These are phyloP conservation scores for Saturnispora sekii DNA, from an alignment of 805 yeast species.

Conservation along the genomic window DNA sequence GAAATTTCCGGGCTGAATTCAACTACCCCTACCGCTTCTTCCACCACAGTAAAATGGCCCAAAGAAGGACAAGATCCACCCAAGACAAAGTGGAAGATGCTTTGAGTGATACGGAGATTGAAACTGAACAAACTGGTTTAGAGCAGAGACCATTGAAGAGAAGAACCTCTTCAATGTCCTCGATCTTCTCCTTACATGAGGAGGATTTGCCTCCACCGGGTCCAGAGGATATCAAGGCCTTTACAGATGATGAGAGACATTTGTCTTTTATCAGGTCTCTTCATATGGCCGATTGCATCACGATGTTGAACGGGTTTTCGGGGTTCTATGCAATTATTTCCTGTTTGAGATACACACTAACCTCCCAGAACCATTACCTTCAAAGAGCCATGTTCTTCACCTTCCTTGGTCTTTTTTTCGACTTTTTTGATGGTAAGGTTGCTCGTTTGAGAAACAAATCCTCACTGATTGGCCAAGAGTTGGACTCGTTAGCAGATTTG, in stretches of 20 bases:
- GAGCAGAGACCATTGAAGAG: constrained; percentile 18
- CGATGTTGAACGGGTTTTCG: constrained; percentile 85
- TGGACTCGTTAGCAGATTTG: constrained; percentile 93
- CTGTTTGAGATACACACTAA: constrained; percentile 69
- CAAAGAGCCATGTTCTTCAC: constrained; percentile 86
- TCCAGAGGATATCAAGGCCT: constrained; percentile 64
- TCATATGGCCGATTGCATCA: constrained; percentile 94
- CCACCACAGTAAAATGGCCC: neutral
- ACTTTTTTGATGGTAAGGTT: constrained; percentile 94
- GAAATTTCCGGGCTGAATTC: too few species aligned
- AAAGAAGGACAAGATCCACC: neutral
- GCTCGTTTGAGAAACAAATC: constrained; percentile 91
- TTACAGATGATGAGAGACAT: constrained; percentile 76
- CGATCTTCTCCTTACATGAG: constrained; percentile 39
- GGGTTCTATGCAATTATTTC: constrained; percentile 88
- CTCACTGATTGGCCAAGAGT: constrained; percentile 92
- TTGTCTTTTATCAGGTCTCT: constrained; percentile 77
- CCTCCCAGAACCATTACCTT: constrained; percentile 57
- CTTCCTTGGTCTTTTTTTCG: constrained; percentile 87
- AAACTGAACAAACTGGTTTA: constrained; percentile 4
- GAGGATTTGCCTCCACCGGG: constrained; percentile 72
- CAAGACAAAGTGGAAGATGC: constrained; percentile 11
- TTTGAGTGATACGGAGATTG: constrained; percentile 20
- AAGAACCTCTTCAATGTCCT: constrained; percentile 28
- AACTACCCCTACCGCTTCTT: too few species aligned